Percentiles rank a stretch among this genome's conserved stretches.
phyloP scores from a whole-genome alignment of 1,139 yeast genomes.

The Scheffersomyces segobiensis region DNA sequence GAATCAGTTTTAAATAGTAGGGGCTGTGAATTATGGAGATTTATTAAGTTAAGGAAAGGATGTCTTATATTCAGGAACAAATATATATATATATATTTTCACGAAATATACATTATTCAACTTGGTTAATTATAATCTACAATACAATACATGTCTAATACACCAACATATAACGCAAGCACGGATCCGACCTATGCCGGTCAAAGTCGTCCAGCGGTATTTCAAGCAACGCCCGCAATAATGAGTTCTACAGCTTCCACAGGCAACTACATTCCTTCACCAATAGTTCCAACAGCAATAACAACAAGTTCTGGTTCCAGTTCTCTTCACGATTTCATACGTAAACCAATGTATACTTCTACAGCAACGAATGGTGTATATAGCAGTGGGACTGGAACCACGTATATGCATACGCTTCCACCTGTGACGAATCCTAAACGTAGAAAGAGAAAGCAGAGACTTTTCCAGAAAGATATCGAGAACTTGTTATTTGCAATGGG shows the following conservation, averaged over 20 bases:
- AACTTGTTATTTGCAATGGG: conserved; percentile 83
- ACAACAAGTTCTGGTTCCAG: not conserved
- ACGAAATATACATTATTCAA: too few relatives aligned
- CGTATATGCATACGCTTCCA: not conserved
- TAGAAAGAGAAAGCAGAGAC: conserved; percentile 36
- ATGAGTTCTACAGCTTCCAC: not conserved
- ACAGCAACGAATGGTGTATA: not conserved
- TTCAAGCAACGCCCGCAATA: not conserved
- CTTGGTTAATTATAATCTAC: not conserved
- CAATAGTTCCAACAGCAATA: not conserved
- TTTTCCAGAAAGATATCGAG: conserved; percentile 67
- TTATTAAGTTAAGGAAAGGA: not conserved
- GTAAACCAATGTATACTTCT: not conserved
- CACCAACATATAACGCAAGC: not conserved
- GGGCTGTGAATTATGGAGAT: not conserved
- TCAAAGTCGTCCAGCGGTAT: not conserved
- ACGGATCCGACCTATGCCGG: not conserved
- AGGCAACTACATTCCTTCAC: not conserved
- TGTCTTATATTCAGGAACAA: not conserved
- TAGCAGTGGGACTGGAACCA: not conserved
- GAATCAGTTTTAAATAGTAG: not conserved
- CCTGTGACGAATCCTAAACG: conserved; percentile 11
- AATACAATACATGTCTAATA: not conserved
- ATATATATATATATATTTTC: too few relatives aligned
- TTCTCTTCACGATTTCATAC: not conserved